Evolutionary conservation across 2,329 filamentous ascomycete species (phyloP).

Genomic region (Talaromyces amestolkiae): DNA sequence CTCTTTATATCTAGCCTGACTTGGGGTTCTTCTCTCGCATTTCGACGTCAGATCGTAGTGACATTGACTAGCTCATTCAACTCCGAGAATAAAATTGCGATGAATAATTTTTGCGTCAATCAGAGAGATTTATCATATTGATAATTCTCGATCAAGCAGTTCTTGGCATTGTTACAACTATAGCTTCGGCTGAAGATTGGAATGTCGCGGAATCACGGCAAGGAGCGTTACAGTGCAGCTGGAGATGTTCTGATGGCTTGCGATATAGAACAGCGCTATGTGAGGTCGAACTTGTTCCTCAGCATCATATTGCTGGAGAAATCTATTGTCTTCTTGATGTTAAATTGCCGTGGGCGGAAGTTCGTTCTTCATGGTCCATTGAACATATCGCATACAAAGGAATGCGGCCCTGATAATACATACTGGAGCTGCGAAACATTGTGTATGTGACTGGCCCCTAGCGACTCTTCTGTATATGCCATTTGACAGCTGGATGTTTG

Average conservation of each 20-base stretch:
- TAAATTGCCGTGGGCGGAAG: neutral
- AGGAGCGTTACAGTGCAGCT: slow-evolving; percentile 7
- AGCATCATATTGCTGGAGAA: neutral
- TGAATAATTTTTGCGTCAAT: slow-evolving; percentile 1
- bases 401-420: neutral
- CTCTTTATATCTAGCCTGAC: neutral
- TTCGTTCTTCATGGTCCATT: neutral
- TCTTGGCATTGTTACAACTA: neutral
- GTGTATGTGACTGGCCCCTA: neutral
- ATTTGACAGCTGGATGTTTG: neutral
- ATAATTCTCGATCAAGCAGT: neutral
- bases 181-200: neutral
- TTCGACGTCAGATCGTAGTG: neutral
- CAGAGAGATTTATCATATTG: neutral
- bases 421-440: neutral
- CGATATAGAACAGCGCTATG: neutral
- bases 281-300: neutral
- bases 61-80: neutral
- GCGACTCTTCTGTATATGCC: neutral
- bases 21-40: neutral
- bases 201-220: slow-evolving; percentile 18
- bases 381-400: neutral
- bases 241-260: neutral
- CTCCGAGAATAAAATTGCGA: neutral
- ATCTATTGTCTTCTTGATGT: neutral